Conservation (phyloP, 2,329 filamentous ascomycete genomes). For the Diaporthe vaccinii region DNA sequence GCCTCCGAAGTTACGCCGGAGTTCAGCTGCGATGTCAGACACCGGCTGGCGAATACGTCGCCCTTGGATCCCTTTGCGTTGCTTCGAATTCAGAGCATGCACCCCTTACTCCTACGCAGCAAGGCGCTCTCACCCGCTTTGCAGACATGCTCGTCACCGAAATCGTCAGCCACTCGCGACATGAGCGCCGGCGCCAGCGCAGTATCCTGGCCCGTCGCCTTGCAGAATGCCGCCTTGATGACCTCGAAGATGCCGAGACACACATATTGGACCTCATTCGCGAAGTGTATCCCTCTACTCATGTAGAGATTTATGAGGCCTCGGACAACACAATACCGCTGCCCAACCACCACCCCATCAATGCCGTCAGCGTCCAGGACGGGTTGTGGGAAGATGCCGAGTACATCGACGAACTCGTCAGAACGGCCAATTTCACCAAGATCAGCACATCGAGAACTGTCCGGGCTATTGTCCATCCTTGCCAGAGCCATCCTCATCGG, state of each 20-base stretch:
- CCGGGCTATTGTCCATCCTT: constrained; percentile 54
- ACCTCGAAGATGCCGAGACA: constrained; percentile 11
- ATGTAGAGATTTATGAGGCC: background rate
- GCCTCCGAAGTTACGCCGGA: constrained; percentile 57
- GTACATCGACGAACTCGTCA: constrained; percentile 55
- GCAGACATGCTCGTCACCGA: constrained; percentile 55
- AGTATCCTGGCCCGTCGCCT: constrained; percentile 54
- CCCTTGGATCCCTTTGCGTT: constrained; percentile 59
- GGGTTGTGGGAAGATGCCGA: constrained; percentile 60
- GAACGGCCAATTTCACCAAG: constrained; percentile 50
- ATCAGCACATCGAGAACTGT: constrained; percentile 43
- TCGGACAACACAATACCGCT: constrained; percentile 19
- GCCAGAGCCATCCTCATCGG: constrained; percentile 49
- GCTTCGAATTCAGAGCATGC: constrained; percentile 52
- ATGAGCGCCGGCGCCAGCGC: constrained; percentile 55
- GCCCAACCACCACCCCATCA: constrained; percentile 43
- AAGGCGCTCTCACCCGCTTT: constrained; percentile 46
- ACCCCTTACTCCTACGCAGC: constrained; percentile 48
- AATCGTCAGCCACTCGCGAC: constrained; percentile 53
- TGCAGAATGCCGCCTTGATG: constrained; percentile 35
- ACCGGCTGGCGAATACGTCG: constrained; percentile 55
- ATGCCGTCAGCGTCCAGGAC: constrained; percentile 49
- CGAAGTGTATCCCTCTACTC: background rate
- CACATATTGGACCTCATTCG: constrained; percentile 37
- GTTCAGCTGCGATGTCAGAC: constrained; percentile 55